phyloP scores from a whole-genome alignment of 148 eudicot species.

The Mesembryanthemum crystallinum region DNA sequence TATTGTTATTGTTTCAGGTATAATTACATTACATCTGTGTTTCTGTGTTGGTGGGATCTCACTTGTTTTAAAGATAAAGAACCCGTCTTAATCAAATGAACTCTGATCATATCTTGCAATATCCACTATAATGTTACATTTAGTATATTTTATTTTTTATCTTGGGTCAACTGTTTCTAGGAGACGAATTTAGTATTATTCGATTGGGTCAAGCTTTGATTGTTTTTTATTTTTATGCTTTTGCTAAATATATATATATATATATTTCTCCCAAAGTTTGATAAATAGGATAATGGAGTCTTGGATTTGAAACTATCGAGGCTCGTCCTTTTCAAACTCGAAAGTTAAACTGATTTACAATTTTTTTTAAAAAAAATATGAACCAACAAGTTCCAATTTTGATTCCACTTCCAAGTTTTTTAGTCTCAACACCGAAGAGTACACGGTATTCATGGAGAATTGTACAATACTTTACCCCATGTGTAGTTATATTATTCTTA shows the following conservation, averaged over 20 bases:
- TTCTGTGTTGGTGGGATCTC: conserved; percentile 15
- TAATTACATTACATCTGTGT: background rate
- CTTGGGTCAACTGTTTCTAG: conserved; percentile 18
- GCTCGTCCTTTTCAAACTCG: too few species aligned
- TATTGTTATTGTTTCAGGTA: conserved; percentile 5
- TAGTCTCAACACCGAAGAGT: too few species aligned
- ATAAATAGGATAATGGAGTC: too few species aligned
- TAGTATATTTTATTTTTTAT: conserved; percentile 1
- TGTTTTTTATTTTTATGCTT: background rate
- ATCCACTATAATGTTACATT: conserved; percentile 16
- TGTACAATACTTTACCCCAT: too few species aligned
- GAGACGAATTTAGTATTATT: background rate
- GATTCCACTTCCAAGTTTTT: too few species aligned
- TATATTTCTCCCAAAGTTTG: background rate
- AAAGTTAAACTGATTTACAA: too few species aligned
- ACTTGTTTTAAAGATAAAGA: background rate
- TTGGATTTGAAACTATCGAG: too few species aligned
- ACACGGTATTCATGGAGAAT: too few species aligned
- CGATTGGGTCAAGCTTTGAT: background rate
- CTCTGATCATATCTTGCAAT: conserved; percentile 25
- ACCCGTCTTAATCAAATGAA: conserved; percentile 7
- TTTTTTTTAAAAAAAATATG: too few species aligned
- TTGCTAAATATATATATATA: background rate
- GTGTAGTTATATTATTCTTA: too few species aligned
- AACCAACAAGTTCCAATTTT: too few species aligned